Evolutionary conservation across 108 stramenopile species (phyloP), one percentile per base, ranked within the genome.

Genomic region (Bacterosira constricta): DNA sequence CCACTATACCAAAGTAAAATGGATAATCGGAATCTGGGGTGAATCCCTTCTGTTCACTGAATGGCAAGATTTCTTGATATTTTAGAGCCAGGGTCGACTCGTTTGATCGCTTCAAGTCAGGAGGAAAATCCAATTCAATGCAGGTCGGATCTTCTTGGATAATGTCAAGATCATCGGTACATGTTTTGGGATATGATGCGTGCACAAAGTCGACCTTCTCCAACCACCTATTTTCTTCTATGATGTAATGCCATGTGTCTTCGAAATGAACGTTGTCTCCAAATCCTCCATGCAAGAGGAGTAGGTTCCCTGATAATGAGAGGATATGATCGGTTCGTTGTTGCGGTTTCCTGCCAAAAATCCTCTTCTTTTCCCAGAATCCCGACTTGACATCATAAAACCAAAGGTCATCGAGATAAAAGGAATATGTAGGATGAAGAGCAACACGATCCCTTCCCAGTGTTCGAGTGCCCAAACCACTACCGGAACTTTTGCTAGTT

Each of bases 231-330:
- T 61, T 53, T 7, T 88, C 74, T 3, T 68, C 69, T 37, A 88
- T 85, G 69, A 90, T 88, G 71, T 86, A 92, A 49, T 90, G 75
- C 94, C 94, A 96, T 21, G 88, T 85, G 52, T 96, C 94, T 31
- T 89, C 82, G 77, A 81, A 90, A 65, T 84, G 82, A 64, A 77
- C 56, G 60, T 93, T 92, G 75, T 87, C 73, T 46, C 71, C 55
- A 71, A 73, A 96, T 0, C 94, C 92, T 8, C 91, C 91, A 38
- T 90, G 74, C 7, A 91, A 41, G 34, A 91, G 69, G n/a, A 93
- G 77, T 29, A 25, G 1, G 81, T 53, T 42, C 2, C 60, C 76
- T 23, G 73, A 35, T 29, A 66, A 34, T 15, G 60, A 36, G 13
- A 79, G 57, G 17, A 79, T 57, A 21, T 82, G 76, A 51, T 69